A percentile compares a stretch with the other conserved stretches of the same genome.
Conservation (phyloP, 108 stramenopile genomes). For the Stephanodiscus minutulus region DNA sequence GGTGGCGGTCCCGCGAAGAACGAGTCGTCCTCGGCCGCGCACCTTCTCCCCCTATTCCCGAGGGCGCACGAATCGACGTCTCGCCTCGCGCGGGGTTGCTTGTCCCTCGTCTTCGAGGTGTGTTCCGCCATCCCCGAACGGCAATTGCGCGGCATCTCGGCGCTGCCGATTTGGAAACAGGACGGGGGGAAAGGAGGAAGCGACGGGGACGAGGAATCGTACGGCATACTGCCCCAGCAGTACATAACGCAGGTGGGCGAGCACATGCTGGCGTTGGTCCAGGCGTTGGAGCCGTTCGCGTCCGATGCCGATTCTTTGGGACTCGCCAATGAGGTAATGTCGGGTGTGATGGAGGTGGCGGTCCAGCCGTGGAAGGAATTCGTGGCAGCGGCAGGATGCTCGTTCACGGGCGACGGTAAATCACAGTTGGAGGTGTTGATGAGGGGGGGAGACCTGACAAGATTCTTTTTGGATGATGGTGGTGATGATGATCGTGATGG, state of each 20-base stretch:
- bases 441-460: constrained; percentile 60
- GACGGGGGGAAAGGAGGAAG: constrained; percentile 30
- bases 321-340: constrained; percentile 85
- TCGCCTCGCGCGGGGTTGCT: constrained; percentile 68
- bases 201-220: constrained; percentile 60
- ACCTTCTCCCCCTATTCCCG: constrained; percentile 47
- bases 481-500: constrained; percentile 48
- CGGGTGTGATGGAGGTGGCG: constrained; percentile 64
- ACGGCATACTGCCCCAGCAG: constrained; percentile 80
- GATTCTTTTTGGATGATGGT: constrained; percentile 47
- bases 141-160: constrained; percentile 65
- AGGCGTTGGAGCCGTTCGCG: constrained; percentile 86
- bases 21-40: constrained; percentile 5
- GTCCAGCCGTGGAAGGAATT: constrained; percentile 81
- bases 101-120: constrained; percentile 78
- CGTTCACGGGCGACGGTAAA: constrained; percentile 35
- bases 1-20: not conserved
- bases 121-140: constrained; percentile 76
- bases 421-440: constrained; percentile 50
- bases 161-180: constrained; percentile 72
- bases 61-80: constrained; percentile 55
- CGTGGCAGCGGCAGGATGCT: constrained; percentile 62
- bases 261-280: constrained; percentile 85
- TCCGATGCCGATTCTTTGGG: constrained; percentile 66
- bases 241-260: constrained; percentile 88